Percentiles rank a stretch among this genome's conserved stretches.
Conservation (phyloP, 345 rosid species). For the Eutrema heterophyllum region DNA sequence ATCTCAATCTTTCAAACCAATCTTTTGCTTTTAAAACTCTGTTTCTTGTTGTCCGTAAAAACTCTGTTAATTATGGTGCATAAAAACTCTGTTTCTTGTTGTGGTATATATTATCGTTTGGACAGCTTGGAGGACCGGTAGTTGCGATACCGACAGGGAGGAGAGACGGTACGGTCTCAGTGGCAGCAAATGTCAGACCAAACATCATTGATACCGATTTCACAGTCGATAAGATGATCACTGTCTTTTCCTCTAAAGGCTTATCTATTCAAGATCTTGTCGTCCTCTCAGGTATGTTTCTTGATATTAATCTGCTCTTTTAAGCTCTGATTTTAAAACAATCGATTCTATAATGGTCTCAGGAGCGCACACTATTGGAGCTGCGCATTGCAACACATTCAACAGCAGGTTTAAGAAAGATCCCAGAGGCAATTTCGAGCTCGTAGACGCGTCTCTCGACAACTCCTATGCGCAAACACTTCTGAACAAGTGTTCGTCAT, state of each 20-base stretch:
- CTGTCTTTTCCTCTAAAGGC: conserved; percentile 59
- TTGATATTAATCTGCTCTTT: background rate
- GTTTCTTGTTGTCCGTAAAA: background rate
- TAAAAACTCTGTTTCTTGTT: conserved; percentile 13
- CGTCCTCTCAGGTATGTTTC: conserved; percentile 54
- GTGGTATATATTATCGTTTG: background rate
- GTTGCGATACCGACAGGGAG: conserved; percentile 63
- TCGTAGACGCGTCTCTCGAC: conserved; percentile 53
- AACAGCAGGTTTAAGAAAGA: conserved; percentile 49
- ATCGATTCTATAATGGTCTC: background rate
- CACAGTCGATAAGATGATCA: conserved; percentile 58
- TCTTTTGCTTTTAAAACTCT: background rate
- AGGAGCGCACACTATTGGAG: conserved; percentile 81
- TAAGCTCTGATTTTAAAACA: too few species aligned
- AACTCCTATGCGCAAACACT: conserved; percentile 45
- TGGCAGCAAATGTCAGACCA: conserved; percentile 52
- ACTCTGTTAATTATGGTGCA: background rate
- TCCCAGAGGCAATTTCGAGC: conserved; percentile 44
- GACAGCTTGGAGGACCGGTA: conserved; percentile 62
- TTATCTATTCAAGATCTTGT: conserved; percentile 67
- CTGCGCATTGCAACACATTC: conserved; percentile 73
- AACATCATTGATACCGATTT: conserved; percentile 68
- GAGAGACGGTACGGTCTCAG: conserved; percentile 59
- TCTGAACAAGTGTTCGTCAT: conserved; percentile 43
- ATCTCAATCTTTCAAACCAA: background rate